Evolutionary conservation across 495 filamentous ascomycete genomes (phyloP), one percentile per base, ranked within the genome.

Genomic region (Aspergillus diversus): DNA sequence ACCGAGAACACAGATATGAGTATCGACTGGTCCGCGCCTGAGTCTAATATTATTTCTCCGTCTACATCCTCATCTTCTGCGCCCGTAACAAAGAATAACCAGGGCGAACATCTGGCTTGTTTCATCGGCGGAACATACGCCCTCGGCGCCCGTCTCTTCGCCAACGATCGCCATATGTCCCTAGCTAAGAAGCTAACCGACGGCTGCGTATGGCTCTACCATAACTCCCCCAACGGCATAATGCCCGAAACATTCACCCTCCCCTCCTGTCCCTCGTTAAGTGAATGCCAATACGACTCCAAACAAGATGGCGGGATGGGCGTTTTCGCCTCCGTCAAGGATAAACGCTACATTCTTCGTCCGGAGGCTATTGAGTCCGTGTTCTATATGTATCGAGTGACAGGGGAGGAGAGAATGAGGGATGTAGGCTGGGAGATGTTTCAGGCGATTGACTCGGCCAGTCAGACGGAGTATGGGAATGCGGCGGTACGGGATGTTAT

Each of bases 51-150:
- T 2, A 27, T 27, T 2, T 27, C 21, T 2, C 21, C 21, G 21
- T 1, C 21, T 27, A 27, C 21, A 27, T 27, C 21, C 21, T 27
- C 21, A 2, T 27, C 21, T 2, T 27, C 21, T 1, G 21, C 21
- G 21, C 21, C 21, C 1, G 21, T 27, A 1, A 27, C 21, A 27
- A 27, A 27, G 2, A 27, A 27, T 2, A 27, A 27, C 21, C 21
- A 27, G 13, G 59, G 77, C 16, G 75, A 82, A 50, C 90, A 93
- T 77, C 79, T 92, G 33, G 87, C 88, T 17, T 97, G 92, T 69
- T 96, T 95, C 68, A 80, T 87, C n/a, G 92, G 92, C 7, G 92
- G 91, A 47, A 93, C 95, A 90, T 87, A 93, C 58, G 92, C 84
- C 3, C 80, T 97, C 65, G 90, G 87, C 15, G 88, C 88, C 21